phyloP scores from a whole-genome alignment of 306 rosid genomes.

The Luffa aegyptiaca region DNA sequence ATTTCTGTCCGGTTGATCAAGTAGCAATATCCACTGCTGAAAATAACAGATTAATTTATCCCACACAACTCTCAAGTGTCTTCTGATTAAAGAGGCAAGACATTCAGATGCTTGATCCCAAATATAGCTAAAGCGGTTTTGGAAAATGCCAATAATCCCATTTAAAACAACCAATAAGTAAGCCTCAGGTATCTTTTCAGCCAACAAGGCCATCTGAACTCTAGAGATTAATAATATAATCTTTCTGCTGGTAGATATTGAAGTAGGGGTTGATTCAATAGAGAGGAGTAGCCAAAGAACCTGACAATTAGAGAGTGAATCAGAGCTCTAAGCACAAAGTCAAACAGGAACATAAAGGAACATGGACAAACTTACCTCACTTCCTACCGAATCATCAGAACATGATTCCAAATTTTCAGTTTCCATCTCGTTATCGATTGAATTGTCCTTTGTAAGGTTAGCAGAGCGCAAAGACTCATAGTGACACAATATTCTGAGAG shows the following conservation, averaged over 20 bases:
- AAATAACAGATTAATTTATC: conserved; percentile 39
- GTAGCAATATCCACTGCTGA: conserved; percentile 30
- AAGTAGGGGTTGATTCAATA: conserved; percentile 64
- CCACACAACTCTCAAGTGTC: conserved; percentile 42
- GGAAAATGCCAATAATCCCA: conserved; percentile 64
- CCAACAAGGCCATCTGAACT: conserved; percentile 62
- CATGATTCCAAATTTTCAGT: conserved; percentile 31
- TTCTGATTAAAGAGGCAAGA: conserved; percentile 55
- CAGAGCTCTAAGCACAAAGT: conserved; percentile 6
- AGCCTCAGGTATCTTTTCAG: conserved; percentile 46
- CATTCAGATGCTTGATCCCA: conserved; percentile 79
- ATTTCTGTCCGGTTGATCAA: conserved; percentile 22
- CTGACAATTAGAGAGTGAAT: conserved; percentile 41
- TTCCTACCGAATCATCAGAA: conserved; percentile 14
- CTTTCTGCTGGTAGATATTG: conserved; percentile 60
- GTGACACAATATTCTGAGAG: conserved; percentile 65
- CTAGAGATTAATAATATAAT: conserved; percentile 58
- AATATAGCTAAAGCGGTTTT: conserved; percentile 59
- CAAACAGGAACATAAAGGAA: neutral
- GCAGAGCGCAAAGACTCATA: conserved; percentile 32
- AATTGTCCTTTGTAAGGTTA: conserved; percentile 30
- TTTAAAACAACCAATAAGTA: conserved; percentile 60
- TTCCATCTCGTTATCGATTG: conserved; percentile 41
- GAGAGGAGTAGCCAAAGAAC: conserved; percentile 58
- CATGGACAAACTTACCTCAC: conserved; percentile 41